Evolutionary conservation across 2,329 filamentous ascomycete species (phyloP), one percentile per base, ranked within the genome.

Genomic region (Sporothrix curviconia): DNA sequence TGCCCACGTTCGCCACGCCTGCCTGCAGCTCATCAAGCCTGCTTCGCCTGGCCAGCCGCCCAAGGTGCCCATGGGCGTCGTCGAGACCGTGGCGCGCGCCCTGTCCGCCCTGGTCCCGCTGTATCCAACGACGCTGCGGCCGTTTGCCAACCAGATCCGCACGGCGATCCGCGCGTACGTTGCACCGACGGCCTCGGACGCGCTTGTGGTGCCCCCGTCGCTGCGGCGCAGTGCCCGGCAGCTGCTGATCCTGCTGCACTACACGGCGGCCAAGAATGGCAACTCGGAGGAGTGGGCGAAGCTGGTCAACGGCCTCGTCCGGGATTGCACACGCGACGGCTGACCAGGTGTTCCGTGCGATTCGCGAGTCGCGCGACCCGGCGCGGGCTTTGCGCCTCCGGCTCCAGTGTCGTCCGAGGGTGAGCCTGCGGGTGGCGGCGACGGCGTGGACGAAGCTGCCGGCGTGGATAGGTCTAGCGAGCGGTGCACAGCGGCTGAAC

Each of bases 301-400:
- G 64, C 77, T 83, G 15, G 72, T 92, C 46, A 79, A 80, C 47
- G 74, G 75, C 7, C 76, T 86, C 11, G 74, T 95, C 24, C 77
- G 78, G 37, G 79, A 82, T 37, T n/a, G 78, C 85, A 15, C 91
- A 96, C 65, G 71, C 74, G 24, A 87, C 89, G 1, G 83, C 87
- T 42, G 87, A 95, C 65, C 81, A 85, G 62, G 78, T 95, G 0
- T 88, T 96, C 66, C 84, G 92, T 50, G 84, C 86, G 9, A 80
- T 96, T 0, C 73, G 87, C 11, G 92, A 96, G 68, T 86, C 89
- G 40, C 94, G 90, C 87, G 84, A 92, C 64, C 83, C 90, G 77
- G 78, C 2, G 75, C 80, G 32, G 80, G 77, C 4, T 79, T 80
- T 61, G 67, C 70, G 43, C 69, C 77, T 52, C 39, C 40, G 15